Percentiles rank a stretch among this genome's conserved stretches.
phyloP scores from a whole-genome alignment of 2,329 filamentous ascomycete species.

The Aciculosporium take region DNA sequence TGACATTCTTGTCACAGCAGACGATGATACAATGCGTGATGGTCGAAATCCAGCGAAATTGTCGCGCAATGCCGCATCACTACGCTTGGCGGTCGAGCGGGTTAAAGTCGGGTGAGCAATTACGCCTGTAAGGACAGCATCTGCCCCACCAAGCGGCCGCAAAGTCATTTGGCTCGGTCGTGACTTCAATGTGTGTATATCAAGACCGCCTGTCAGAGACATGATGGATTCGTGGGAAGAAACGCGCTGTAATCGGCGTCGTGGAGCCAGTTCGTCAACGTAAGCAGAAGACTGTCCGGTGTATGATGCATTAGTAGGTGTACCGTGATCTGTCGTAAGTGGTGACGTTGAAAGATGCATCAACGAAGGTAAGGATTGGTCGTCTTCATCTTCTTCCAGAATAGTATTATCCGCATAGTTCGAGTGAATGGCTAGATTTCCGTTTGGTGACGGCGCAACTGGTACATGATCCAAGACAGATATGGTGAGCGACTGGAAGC shows the following conservation, averaged over 20 bases:
- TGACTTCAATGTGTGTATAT: conserved; percentile 70
- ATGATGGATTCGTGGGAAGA: conserved; percentile 80
- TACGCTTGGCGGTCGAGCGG: conserved; percentile 28
- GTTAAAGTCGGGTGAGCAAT: conserved; percentile 45
- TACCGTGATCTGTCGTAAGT: conserved; percentile 13
- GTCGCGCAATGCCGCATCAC: conserved; percentile 45
- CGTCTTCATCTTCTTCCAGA: conserved; percentile 25
- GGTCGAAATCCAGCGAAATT: conserved; percentile 29
- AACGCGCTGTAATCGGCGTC: conserved; percentile 44
- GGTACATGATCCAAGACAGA: conserved; percentile 20
- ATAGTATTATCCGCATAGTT: conserved; percentile 18
- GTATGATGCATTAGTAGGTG: conserved; percentile 22
- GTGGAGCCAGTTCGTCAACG: conserved; percentile 23
- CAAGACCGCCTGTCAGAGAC: conserved; percentile 73
- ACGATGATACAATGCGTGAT: conserved; percentile 18
- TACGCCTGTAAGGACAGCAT: conserved; percentile 43
- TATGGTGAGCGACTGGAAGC: conserved; percentile 25
- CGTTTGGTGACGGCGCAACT: conserved; percentile 11
- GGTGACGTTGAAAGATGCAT: conserved; percentile 14
- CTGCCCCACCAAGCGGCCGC: conserved; percentile 36
- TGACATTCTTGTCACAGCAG: conserved; percentile 16
- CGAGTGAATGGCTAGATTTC: conserved; percentile 8
- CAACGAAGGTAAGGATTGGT: conserved; percentile 9
- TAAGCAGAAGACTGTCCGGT: conserved; percentile 15
- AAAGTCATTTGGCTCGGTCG: conserved; percentile 62